Percentiles rank a stretch among this genome's conserved stretches.
Conservation (phyloP, 2,329 filamentous ascomycete genomes). For the Monosporascus sp. region DNA sequence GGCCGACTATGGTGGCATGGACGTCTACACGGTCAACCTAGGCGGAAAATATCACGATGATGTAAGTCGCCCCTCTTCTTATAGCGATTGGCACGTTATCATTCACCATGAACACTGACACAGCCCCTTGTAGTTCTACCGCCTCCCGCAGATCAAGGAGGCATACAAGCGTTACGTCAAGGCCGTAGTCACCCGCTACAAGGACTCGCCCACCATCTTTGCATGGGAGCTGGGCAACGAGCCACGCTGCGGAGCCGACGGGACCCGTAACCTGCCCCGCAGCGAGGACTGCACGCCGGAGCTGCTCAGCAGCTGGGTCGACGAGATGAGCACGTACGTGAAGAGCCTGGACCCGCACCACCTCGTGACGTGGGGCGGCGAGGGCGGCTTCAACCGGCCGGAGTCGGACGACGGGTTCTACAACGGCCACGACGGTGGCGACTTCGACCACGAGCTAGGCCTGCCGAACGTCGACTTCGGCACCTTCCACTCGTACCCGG, state of each 20-base stretch:
- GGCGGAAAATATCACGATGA: slow-evolving; percentile 48
- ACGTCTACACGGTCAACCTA: slow-evolving; percentile 52
- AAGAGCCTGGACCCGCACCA: slow-evolving; percentile 48
- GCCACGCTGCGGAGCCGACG: slow-evolving; percentile 43
- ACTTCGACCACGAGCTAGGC: slow-evolving; percentile 47
- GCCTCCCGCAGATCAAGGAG: slow-evolving; percentile 43
- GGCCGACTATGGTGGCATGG: slow-evolving; percentile 57
- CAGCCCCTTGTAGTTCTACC: slow-evolving; percentile 37
- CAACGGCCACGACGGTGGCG: slow-evolving; percentile 44
- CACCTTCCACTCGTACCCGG: slow-evolving; percentile 51
- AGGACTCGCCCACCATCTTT: slow-evolving; percentile 53
- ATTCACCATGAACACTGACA: background rate
- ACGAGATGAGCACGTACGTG: slow-evolving; percentile 50
- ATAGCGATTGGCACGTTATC: background rate
- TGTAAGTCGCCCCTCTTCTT: slow-evolving; percentile 19
- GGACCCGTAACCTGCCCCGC: slow-evolving; percentile 39
- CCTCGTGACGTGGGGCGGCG: slow-evolving; percentile 51
- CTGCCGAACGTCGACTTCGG: slow-evolving; percentile 49
- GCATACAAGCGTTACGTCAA: slow-evolving; percentile 56
- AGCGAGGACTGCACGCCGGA: slow-evolving; percentile 35
- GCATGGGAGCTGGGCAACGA: slow-evolving; percentile 68
- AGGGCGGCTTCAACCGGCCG: slow-evolving; percentile 51
- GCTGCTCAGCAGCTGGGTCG: slow-evolving; percentile 42
- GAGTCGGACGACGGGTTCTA: slow-evolving; percentile 39
- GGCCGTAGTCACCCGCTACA: slow-evolving; percentile 55